Conservation (phyloP, 2,329 filamentous ascomycete genomes). For the Cladosporium sp. region DNA sequence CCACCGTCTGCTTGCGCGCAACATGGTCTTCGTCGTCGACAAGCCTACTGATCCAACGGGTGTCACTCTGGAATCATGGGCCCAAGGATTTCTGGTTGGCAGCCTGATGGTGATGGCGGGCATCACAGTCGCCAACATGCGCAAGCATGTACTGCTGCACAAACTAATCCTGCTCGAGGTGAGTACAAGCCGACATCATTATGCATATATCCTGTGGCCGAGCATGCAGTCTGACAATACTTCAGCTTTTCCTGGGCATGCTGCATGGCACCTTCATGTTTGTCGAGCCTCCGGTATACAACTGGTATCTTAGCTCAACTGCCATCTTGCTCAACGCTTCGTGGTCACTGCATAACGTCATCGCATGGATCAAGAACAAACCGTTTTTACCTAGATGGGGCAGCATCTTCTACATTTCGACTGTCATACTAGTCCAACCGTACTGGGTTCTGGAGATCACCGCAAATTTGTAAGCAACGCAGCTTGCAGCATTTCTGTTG, state of each 20-base stretch:
- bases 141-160: slow-evolving; percentile 43
- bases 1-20: neutral
- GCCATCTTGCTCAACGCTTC: slow-evolving; percentile 60
- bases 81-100: slow-evolving; percentile 31
- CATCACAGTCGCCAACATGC: slow-evolving; percentile 48
- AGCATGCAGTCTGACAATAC: neutral
- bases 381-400: slow-evolving; percentile 47
- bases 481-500: neutral
- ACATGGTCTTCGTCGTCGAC: slow-evolving; percentile 23
- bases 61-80: slow-evolving; percentile 30
- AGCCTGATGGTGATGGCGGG: slow-evolving; percentile 45
- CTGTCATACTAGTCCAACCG: slow-evolving; percentile 55
- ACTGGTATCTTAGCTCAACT: slow-evolving; percentile 60
- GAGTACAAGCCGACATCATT: slow-evolving; percentile 12
- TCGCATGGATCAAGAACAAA: slow-evolving; percentile 63
- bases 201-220: neutral
- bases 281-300: slow-evolving; percentile 51
- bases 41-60: slow-evolving; percentile 24
- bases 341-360: slow-evolving; percentile 62
- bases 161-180: slow-evolving; percentile 50
- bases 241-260: slow-evolving; percentile 52
- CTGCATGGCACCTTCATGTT: slow-evolving; percentile 58
- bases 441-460: slow-evolving; percentile 65
- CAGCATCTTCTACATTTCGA: slow-evolving; percentile 55
- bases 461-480: slow-evolving; percentile 50